Conservation (phyloP, 225 moss, liverwort and hornwort genomes). For the Bryum argenteum region DNA sequence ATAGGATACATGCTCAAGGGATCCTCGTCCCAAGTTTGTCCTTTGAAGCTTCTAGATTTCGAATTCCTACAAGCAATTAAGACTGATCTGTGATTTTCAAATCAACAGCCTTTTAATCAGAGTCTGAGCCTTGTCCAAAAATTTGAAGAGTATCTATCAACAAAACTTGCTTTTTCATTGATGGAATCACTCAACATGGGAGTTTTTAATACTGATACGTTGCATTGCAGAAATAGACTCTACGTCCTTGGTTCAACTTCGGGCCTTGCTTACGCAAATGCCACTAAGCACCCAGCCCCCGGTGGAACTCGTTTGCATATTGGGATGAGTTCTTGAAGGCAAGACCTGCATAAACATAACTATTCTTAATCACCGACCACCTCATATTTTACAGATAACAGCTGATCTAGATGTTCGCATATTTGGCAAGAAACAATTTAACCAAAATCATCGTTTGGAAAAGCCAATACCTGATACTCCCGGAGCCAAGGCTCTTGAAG, state of each 20-base stretch:
- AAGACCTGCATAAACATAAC: slow-evolving; percentile 63
- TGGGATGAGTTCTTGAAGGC: slow-evolving; percentile 89
- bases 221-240: neutral
- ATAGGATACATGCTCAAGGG: too few species aligned
- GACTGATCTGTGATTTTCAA: too few species aligned
- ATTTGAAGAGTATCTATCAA: neutral
- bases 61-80: too few species aligned
- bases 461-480: slow-evolving; percentile 80
- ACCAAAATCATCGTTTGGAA: neutral
- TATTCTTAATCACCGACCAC: neutral
- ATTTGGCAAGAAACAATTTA: neutral
- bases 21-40: too few species aligned
- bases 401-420: neutral
- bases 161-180: neutral
- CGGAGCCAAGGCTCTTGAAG: slow-evolving; percentile 96
- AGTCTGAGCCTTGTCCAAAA: neutral
- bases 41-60: too few species aligned
- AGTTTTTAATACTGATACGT: neutral
- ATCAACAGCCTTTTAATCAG: too few species aligned
- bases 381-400: too few species aligned
- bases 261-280: slow-evolving; percentile 52
- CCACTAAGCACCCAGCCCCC: slow-evolving; percentile 93
- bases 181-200: neutral
- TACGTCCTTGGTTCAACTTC: slow-evolving; percentile 14
- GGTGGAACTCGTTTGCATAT: slow-evolving; percentile 98